phyloP scores from a whole-genome alignment of 768 basidiomycete genomes.

The Hemileccinum rubropunctum region DNA sequence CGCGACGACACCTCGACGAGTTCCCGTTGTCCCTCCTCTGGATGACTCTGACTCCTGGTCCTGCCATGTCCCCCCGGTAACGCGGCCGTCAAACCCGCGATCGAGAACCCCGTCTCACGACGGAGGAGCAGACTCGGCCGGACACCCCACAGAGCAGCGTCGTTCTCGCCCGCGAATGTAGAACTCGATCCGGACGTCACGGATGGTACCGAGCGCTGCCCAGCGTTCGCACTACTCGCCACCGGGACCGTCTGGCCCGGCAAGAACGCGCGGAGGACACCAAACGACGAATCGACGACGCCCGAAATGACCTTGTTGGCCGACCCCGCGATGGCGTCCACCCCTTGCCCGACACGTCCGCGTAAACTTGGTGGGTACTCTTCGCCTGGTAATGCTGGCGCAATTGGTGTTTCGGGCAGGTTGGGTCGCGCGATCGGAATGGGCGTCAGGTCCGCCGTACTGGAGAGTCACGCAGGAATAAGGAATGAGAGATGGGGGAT shows the following conservation, averaged over 20 bases:
- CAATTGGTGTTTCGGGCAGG: slow-evolving; percentile 41
- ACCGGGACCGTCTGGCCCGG: slow-evolving; percentile 36
- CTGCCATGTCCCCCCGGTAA: slow-evolving; percentile 43
- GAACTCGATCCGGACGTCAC: too few species aligned
- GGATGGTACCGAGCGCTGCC: neutral
- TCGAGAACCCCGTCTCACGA: slow-evolving; percentile 78
- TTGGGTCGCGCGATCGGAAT: slow-evolving; percentile 65
- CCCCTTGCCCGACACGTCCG: slow-evolving; percentile 74
- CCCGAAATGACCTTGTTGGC: slow-evolving; percentile 78
- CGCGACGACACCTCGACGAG: slow-evolving; percentile 52
- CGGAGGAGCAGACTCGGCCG: slow-evolving; percentile 61
- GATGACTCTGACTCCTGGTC: slow-evolving; percentile 4
- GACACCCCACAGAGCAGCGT: neutral
- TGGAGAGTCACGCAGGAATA: slow-evolving; percentile 21
- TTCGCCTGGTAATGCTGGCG: slow-evolving; percentile 39
- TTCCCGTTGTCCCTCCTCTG: slow-evolving; percentile 45
- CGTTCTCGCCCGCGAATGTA: too few species aligned
- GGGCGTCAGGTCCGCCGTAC: slow-evolving; percentile 77
- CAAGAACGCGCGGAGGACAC: slow-evolving; percentile 77
- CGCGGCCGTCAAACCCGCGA: slow-evolving; percentile 68
- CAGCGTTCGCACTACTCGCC: neutral
- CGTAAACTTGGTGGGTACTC: slow-evolving; percentile 58
- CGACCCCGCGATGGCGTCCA: slow-evolving; percentile 76
- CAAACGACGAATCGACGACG: slow-evolving; percentile 89
- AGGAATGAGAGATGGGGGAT: neutral